These are phyloP conservation scores for Chrysosphaeria jannelii DNA, from an alignment of 2,329 filamentous ascomycete species.

Conservation along the genomic window DNA sequence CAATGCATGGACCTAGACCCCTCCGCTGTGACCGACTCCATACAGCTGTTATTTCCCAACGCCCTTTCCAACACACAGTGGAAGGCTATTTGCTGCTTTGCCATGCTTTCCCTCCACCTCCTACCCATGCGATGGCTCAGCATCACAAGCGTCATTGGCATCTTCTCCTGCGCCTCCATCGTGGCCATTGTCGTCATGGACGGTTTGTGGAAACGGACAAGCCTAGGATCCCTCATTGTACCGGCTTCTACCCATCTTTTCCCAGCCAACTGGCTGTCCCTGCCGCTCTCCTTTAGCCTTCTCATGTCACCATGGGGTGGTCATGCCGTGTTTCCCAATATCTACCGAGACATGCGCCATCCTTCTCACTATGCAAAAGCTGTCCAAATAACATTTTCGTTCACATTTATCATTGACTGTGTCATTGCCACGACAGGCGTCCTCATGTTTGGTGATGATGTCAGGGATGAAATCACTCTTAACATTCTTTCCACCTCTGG, in stretches of 20 bases:
- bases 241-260: constrained; percentile 58
- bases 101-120: constrained; percentile 61
- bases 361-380: constrained; percentile 42
- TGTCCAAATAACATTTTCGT: constrained; percentile 7
- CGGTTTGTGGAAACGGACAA: constrained; percentile 51
- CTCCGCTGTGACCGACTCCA: constrained; percentile 67
- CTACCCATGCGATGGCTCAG: constrained; percentile 58
- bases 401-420: constrained; percentile 30
- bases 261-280: constrained; percentile 57
- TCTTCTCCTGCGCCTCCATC: constrained; percentile 67
- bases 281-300: constrained; percentile 70
- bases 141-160: constrained; percentile 79
- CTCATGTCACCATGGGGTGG: constrained; percentile 49
- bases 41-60: constrained; percentile 47
- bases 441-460: constrained; percentile 82
- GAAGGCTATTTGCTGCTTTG: constrained; percentile 57
- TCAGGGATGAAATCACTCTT: constrained; percentile 66
- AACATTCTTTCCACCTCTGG: constrained; percentile 51
- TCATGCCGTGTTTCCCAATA: constrained; percentile 52
- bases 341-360: constrained; percentile 34
- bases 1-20: constrained; percentile 71
- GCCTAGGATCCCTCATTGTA: constrained; percentile 56
- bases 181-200: constrained; percentile 60
- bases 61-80: constrained; percentile 34
- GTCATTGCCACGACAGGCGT: constrained; percentile 59